phyloP scores from a whole-genome alignment of 176 grass and related monocot genomes.

The Carex scoparia region DNA sequence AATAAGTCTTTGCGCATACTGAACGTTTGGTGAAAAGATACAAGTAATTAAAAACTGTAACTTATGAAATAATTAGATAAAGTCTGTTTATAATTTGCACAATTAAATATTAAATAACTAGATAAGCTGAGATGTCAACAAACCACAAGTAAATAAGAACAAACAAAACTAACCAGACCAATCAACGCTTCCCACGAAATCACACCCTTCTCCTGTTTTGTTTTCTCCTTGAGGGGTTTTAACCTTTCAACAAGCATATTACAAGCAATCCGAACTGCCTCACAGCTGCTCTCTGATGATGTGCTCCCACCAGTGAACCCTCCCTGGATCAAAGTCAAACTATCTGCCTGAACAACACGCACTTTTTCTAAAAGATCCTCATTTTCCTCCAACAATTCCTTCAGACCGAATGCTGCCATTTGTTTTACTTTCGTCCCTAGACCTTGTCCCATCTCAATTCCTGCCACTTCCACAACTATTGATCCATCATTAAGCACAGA shows the following conservation, averaged over 20 bases:
- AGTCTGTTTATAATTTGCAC: background rate
- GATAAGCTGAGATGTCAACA: background rate
- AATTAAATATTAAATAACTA: background rate
- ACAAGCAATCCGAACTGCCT: conserved; percentile 51
- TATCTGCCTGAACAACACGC: conserved; percentile 71
- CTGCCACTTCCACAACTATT: conserved; percentile 76
- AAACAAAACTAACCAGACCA: conserved; percentile 32
- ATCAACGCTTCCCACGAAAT: conserved; percentile 57
- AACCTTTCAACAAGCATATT: conserved; percentile 46
- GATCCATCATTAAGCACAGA: conserved; percentile 84
- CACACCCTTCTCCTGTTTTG: conserved; percentile 34
- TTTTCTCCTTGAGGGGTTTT: conserved; percentile 57
- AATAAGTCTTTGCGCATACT: background rate
- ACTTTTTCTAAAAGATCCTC: conserved; percentile 54
- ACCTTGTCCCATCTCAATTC: conserved; percentile 78
- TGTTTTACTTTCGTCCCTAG: conserved; percentile 90
- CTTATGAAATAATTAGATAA: background rate
- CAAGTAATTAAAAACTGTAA: background rate
- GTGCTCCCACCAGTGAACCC: conserved; percentile 72
- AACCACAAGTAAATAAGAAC: background rate
- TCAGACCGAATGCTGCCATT: conserved; percentile 57
- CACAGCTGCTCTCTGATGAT: conserved; percentile 74
- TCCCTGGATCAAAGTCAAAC: conserved; percentile 65
- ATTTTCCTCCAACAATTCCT: conserved; percentile 39
- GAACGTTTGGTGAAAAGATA: background rate